Base-by-base conservation (phyloP, 1,139 yeast species). In the Hyphopichia burtonii region DNA sequence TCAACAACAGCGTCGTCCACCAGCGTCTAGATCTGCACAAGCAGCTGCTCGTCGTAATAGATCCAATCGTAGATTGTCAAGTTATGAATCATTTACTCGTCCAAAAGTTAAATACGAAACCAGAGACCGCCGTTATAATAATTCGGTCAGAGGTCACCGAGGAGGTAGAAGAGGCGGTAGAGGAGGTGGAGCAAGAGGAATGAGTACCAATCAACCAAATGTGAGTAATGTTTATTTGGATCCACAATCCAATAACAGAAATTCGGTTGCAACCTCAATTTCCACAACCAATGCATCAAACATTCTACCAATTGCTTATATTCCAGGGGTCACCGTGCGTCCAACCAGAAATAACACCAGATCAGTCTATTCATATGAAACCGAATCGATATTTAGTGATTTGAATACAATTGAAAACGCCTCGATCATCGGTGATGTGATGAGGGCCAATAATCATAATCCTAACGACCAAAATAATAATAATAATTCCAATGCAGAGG, bases 251-350 rank as follows among this genome's bases (percentile, higher is more conserved):
- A 57, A 61, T 44, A 57, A 66, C 44, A 57, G 77, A 47, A 58
- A 75, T 65, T 64, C 74, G 39, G 63, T 80, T 44, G 83, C 88
- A 6, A 78, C 86, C 17, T 76, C 88, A 4, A 74, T 81, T 23
- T 72, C 85, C 41, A 83, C 93, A 8, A 68, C 76, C 40, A 80
- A 86, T 50, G 95, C 94, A 4, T 86, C 95, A 8, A 90, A 91
- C 61, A 83, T 91, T 47, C 76, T 90, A 47, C 96, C 96, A n/a
- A 85, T 90, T 49, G 96, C 96, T 2, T 90, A 90, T 59, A 88
- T 90, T 46, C 97, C 97, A 0, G 97, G 97, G 32, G 96, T 89
- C 32, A 85, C 89, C 1, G 82, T 82, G n/a, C 68, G 83, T 22
- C 78, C 78, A 31, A 65, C 78, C 35, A 63, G 69, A 52, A 62